A percentile compares a stretch with the other conserved stretches of the same genome.
These are phyloP conservation scores for Didymella pinodella DNA, from an alignment of 2,329 filamentous ascomycete species.

Conservation along the genomic window DNA sequence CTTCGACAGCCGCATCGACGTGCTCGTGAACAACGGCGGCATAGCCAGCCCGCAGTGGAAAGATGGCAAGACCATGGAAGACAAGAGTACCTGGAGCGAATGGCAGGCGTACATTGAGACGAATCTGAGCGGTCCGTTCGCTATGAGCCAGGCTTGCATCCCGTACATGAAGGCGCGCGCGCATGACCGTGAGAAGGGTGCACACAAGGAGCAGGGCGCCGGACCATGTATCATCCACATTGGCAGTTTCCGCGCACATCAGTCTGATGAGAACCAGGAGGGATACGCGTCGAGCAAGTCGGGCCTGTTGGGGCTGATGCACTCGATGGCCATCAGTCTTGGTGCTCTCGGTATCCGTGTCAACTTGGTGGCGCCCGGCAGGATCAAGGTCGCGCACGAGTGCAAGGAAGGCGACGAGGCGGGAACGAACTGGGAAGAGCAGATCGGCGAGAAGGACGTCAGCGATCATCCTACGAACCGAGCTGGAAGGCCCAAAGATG, in stretches of 20 bases:
- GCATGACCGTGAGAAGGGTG: constrained; percentile 36
- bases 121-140: constrained; percentile 58
- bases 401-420: constrained; percentile 56
- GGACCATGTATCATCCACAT: constrained; percentile 59
- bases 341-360: constrained; percentile 56
- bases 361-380: constrained; percentile 58
- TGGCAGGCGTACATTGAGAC: constrained; percentile 59
- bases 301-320: constrained; percentile 60
- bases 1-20: constrained; percentile 52
- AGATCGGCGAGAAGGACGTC: constrained; percentile 52
- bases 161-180: constrained; percentile 55
- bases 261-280: constrained; percentile 59
- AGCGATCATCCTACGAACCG: constrained; percentile 55
- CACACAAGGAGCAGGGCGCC: constrained; percentile 40
- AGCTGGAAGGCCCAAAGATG: constrained; percentile 56
- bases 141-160: constrained; percentile 57
- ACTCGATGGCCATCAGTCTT: constrained; percentile 59
- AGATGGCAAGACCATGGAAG: constrained; percentile 57
- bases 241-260: constrained; percentile 57
- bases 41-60: constrained; percentile 54
- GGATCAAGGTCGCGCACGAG: constrained; percentile 59
- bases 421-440: constrained; percentile 50
- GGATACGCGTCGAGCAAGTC: constrained; percentile 62
- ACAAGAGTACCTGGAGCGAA: constrained; percentile 53
- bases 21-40: constrained; percentile 51